phyloP scores from a whole-genome alignment of 352 stramenopile genomes.

The Pythium rishiriense region DNA sequence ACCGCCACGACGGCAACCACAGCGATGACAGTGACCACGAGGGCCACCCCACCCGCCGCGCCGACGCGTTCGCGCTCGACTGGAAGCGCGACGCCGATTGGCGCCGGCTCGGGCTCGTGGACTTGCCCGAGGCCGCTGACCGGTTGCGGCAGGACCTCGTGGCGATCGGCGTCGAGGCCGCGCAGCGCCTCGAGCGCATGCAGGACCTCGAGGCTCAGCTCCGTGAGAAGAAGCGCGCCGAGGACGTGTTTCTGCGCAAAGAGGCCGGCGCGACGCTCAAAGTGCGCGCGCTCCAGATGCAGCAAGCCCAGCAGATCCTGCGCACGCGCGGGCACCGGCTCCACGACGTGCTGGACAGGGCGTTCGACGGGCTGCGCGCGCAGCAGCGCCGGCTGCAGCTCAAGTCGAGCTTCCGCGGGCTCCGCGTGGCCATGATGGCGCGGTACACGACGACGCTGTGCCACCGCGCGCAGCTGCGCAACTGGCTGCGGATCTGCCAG shows the following conservation, averaged over 20 bases:
- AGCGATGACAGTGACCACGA: background rate
- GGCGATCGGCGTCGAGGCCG: constrained; percentile 15
- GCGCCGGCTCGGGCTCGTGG: constrained; percentile 24
- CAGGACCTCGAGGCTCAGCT: constrained; percentile 29
- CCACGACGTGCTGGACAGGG: constrained; percentile 37
- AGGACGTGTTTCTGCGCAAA: constrained; percentile 34
- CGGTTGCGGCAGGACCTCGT: constrained; percentile 20
- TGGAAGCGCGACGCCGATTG: constrained; percentile 36
- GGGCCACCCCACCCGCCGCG: background rate
- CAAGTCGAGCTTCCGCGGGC: constrained; percentile 27
- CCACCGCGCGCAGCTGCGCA: constrained; percentile 34
- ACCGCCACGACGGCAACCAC: constrained; percentile 2
- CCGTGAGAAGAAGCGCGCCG: constrained; percentile 22
- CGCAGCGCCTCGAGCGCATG: constrained; percentile 23
- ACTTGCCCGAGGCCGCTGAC: constrained; percentile 20
- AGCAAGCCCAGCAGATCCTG: constrained; percentile 32
- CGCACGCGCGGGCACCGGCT: constrained; percentile 33
- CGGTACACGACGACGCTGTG: constrained; percentile 30
- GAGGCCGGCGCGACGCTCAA: constrained; percentile 32
- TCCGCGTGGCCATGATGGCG: constrained; percentile 28
- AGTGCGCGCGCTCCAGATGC: constrained; percentile 26
- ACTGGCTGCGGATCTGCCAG: constrained; percentile 31
- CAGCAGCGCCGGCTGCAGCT: constrained; percentile 25
- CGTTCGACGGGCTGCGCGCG: constrained; percentile 28
- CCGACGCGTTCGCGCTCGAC: constrained; percentile 23